phyloP scores from a whole-genome alignment of 371 early-diverging fungal species.

The Syncephalastrum sp. region DNA sequence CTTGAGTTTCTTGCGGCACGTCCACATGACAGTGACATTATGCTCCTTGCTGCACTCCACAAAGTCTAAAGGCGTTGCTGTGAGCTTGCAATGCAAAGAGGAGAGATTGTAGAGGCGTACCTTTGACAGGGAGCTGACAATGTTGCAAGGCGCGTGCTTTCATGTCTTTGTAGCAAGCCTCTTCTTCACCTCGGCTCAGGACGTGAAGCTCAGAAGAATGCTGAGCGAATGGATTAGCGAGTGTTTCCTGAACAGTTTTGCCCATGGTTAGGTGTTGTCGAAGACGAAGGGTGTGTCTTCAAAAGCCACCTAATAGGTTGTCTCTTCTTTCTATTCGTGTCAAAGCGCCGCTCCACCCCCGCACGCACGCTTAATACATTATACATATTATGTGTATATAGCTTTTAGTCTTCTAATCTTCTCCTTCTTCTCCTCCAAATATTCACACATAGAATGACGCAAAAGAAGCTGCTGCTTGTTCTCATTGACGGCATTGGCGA shows the following conservation, averaged over 20 bases:
- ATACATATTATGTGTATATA: too few relatives aligned
- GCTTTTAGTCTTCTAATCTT: too few relatives aligned
- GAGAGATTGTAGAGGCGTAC: slow-evolving; percentile 26
- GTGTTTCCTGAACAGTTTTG: slow-evolving; percentile 32
- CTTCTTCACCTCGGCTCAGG: slow-evolving; percentile 61
- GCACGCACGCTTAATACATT: too few relatives aligned
- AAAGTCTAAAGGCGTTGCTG: slow-evolving; percentile 50
- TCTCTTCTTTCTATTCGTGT: too few relatives aligned
- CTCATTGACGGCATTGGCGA: slow-evolving; percentile 56
- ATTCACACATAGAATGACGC: too few relatives aligned
- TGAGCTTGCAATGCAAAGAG: slow-evolving; percentile 5
- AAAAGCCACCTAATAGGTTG: too few relatives aligned
- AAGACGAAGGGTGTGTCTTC: background rate
- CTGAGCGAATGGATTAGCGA: slow-evolving; percentile 39
- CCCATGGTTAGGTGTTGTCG: slow-evolving; percentile 30
- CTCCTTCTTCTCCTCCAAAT: too few relatives aligned
- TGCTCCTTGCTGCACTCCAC: slow-evolving; percentile 68
- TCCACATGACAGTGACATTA: slow-evolving; percentile 65
- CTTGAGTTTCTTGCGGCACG: slow-evolving; percentile 61
- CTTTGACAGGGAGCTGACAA: slow-evolving; percentile 60
- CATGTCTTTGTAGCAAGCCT: slow-evolving; percentile 58
- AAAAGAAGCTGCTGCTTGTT: slow-evolving; percentile 36
- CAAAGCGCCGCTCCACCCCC: too few relatives aligned
- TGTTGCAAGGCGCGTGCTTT: slow-evolving; percentile 63
- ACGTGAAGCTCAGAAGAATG: slow-evolving; percentile 45